Base-by-base conservation (phyloP, 2,329 filamentous ascomycete species). In the Myrmaecium sp. region DNA sequence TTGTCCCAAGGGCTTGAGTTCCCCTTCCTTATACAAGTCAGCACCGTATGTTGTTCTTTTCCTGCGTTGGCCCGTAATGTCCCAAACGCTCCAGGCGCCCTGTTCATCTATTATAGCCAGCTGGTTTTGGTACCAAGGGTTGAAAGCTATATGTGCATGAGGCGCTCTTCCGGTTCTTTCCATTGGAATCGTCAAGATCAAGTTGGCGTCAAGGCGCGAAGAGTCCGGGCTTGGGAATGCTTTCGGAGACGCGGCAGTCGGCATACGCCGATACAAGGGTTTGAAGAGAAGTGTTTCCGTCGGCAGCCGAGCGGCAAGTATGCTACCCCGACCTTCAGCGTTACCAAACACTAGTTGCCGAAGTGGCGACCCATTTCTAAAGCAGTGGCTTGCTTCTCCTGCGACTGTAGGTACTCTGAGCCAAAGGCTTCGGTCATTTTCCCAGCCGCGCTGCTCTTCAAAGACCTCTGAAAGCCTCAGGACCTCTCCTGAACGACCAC, bases 11-110 rank as follows among this genome's bases (percentile, higher is more conserved):
- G n/a, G n/a, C n/a, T n/a, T n/a, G n/a, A n/a, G n/a, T n/a, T n/a
- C n/a, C n/a, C n/a, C n/a, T n/a, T n/a, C n/a, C n/a, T n/a, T n/a
- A n/a, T n/a, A n/a, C n/a, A 46, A 41, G 11, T 49, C 35, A 31
- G 45, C 41, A 8, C 32, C 33, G 41, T 55, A 28, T 52, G 55
- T 8, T 39, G 27, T 19, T 10, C 33, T 28, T 20, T 30, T 30
- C 29, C 35, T 43, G 12, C 36, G 33, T 6, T 30, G 30, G 21
- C 39, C 37, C 14, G 43, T 36, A 14, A 76, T 51, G 33, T 76
- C 61, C 70, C 74, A 81, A 4, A 81, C 47, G 22, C 57, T 70
- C 78, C 77, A 84, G 30, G 55, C 57, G 2, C 75, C 76, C 17
- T 52, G 52, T 27, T 68, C 58, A 38, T 83, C 74, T 11, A 83